Conservation (phyloP, 495 filamentous ascomycete genomes). For the Bathelium albidoporum region DNA sequence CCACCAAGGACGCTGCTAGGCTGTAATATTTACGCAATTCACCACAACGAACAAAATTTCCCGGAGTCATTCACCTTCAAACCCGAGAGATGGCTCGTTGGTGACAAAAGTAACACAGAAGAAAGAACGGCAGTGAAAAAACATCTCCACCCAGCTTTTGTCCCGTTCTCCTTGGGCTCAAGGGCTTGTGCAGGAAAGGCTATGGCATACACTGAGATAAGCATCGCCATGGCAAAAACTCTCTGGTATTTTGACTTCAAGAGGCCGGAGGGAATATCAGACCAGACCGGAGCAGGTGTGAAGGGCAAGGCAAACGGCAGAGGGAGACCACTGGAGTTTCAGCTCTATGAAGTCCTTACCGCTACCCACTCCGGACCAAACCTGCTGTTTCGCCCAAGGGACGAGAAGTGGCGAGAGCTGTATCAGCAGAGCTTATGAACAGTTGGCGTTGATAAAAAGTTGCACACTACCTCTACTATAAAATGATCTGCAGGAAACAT, state of each 20-base stretch:
- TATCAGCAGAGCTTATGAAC: too few species aligned
- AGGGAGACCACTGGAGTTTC: background rate
- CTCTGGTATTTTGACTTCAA: background rate
- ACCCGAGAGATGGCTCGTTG: conserved; percentile 20
- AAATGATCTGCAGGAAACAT: too few species aligned
- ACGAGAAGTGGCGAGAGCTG: background rate
- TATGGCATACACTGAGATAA: background rate
- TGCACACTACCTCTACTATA: too few species aligned
- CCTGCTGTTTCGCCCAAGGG: background rate
- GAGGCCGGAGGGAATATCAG: background rate
- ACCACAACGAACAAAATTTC: conserved; percentile 25
- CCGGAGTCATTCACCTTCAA: conserved; percentile 16
- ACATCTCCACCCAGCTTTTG: background rate
- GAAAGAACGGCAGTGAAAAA: background rate
- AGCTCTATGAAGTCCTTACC: background rate
- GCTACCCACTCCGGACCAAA: background rate
- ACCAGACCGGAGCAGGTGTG: background rate
- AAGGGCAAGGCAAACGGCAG: background rate
- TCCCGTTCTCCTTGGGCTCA: background rate
- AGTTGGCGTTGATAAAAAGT: too few species aligned
- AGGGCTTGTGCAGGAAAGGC: background rate
- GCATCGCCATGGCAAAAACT: background rate
- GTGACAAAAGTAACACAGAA: background rate
- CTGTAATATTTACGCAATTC: conserved; percentile 20
- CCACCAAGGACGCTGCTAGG: conserved; percentile 23